These are phyloP conservation scores for Suillus subaureus DNA, from an alignment of 768 basidiomycete genomes.

Conservation along the genomic window DNA sequence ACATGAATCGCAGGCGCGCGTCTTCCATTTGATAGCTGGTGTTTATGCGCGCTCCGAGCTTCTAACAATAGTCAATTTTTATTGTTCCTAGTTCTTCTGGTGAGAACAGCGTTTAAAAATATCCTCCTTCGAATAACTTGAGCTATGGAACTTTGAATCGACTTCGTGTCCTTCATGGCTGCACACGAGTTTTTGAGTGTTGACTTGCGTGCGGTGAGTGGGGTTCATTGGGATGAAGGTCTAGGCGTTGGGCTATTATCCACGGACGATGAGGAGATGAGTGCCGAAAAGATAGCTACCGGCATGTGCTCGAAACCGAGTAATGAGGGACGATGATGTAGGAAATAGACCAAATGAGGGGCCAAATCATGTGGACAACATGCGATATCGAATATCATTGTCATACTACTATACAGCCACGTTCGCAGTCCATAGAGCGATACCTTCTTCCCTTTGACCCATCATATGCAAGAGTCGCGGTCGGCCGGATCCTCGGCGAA, in stretches of 20 bases:
- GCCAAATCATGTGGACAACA: neutral
- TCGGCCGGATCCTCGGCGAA: conserved; percentile 49
- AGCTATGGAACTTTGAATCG: neutral
- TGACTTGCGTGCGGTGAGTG: neutral
- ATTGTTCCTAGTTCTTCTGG: too few species aligned
- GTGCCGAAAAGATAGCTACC: neutral
- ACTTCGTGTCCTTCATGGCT: neutral
- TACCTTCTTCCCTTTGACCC: conserved; percentile 59
- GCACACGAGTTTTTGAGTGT: neutral
- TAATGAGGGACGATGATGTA: neutral
- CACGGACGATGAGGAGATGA: neutral
- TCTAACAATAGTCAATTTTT: neutral
- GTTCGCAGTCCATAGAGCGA: conserved; percentile 50
- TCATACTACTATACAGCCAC: conserved; percentile 6
- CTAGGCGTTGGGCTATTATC: neutral
- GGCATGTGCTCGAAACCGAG: neutral
- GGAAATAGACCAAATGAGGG: neutral
- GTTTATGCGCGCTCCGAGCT: neutral
- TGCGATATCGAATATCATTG: neutral
- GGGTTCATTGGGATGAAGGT: neutral
- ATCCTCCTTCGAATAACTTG: too few species aligned
- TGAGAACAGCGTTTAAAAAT: too few species aligned
- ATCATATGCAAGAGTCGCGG: conserved; percentile 61
- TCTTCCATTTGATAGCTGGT: neutral
- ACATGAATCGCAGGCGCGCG: neutral